Conservation (phyloP, 2,329 filamentous ascomycete species). For the Falciphora oryzae region DNA sequence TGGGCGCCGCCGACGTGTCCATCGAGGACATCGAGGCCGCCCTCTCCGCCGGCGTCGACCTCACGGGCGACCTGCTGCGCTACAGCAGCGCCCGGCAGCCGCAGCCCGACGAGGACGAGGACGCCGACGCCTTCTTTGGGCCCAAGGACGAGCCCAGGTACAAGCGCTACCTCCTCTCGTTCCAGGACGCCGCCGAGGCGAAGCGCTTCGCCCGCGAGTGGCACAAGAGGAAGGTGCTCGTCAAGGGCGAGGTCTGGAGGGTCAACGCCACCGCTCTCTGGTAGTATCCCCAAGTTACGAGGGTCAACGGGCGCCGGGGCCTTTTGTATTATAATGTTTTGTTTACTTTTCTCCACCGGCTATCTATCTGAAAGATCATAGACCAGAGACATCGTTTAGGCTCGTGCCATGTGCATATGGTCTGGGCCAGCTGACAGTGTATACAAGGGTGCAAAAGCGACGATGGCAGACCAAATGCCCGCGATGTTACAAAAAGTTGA, state of each 20-base stretch:
- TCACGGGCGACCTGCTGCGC: slow-evolving; percentile 5
- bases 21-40: background rate
- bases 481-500: background rate
- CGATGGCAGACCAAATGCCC: background rate
- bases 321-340: background rate
- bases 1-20: background rate
- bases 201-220: slow-evolving; percentile 41
- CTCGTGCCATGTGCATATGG: background rate
- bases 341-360: background rate
- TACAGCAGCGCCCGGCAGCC: background rate
- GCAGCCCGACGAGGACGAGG: slow-evolving; percentile 13
- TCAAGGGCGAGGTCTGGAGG: slow-evolving; percentile 15
- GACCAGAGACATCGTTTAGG: background rate
- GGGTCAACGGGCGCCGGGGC: no score
- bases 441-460: background rate
- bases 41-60: background rate
- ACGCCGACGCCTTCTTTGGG: slow-evolving; percentile 14
- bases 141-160: slow-evolving; percentile 28
- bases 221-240: slow-evolving; percentile 32
- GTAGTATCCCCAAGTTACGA: slow-evolving; percentile 12
- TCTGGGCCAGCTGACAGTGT: background rate
- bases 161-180: slow-evolving; percentile 47
- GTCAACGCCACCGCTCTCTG: slow-evolving; percentile 25
- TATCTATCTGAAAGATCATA: background rate
- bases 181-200: slow-evolving; percentile 48